Evolutionary conservation across 257 asterid genomes (phyloP).

Genomic region (Plantago major): DNA sequence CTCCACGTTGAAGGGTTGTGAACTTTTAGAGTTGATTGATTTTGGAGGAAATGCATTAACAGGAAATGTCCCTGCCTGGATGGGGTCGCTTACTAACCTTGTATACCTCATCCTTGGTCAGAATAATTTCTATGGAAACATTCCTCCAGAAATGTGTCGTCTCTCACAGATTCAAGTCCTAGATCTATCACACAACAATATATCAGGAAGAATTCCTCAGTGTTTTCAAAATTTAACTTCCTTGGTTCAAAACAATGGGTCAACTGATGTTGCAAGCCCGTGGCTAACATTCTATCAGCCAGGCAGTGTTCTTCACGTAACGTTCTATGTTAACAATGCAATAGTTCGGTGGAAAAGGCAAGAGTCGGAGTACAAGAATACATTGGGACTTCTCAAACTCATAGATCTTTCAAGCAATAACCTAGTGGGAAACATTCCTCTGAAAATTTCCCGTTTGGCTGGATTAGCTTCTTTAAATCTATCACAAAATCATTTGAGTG

Average conservation of each 20-base stretch:
- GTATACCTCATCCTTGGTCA: no score
- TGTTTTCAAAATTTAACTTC: conserved; percentile 15
- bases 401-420: no score
- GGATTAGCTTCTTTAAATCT: not conserved
- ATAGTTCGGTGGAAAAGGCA: not conserved
- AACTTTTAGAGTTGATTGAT: conserved; percentile 18
- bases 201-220: conserved; percentile 29
- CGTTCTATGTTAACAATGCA: no score
- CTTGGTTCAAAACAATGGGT: conserved; percentile 18
- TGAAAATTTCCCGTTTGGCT: not conserved
- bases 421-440: no score
- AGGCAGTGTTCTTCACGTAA: no score
- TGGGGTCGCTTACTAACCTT: no score
- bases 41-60: conserved; percentile 25
- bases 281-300: no score
- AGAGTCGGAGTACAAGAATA: not conserved
- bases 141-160: conserved; percentile 19
- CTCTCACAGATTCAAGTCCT: conserved; percentile 28
- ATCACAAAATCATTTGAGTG: not conserved
- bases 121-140: no score
- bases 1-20: conserved; percentile 20
- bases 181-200: conserved; percentile 32
- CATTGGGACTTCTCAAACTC: no score
- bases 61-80: no score
- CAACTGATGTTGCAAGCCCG: not conserved